Evolutionary conservation across 495 filamentous ascomycete species (phyloP).

Genomic region (Daldinia bambusicola): DNA sequence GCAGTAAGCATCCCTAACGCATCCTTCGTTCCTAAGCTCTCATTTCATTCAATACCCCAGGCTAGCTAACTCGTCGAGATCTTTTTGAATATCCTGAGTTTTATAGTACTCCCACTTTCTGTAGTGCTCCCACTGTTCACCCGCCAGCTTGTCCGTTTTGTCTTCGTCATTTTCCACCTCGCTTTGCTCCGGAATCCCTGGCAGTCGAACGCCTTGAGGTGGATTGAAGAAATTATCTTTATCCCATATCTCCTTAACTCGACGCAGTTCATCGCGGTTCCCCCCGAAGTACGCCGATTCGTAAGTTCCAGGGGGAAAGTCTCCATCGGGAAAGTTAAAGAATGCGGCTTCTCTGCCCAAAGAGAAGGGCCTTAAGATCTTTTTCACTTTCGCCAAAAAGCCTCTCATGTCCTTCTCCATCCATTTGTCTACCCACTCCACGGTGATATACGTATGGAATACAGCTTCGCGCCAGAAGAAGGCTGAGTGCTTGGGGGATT

Average conservation of each 20-base stretch:
- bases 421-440: constrained; percentile 49
- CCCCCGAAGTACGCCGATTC: too few relatives aligned
- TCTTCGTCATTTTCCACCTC: constrained; percentile 7
- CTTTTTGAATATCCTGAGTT: not conserved
- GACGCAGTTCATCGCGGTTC: too few relatives aligned
- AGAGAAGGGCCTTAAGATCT: constrained; percentile 24
- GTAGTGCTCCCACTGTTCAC: constrained; percentile 19
- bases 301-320: too few relatives aligned
- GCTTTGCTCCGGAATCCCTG: not conserved
- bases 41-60: constrained; percentile 3
- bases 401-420: constrained; percentile 40
- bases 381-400: constrained; percentile 38
- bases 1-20: too few relatives aligned
- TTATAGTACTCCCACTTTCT: constrained; percentile 2
- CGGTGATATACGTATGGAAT: constrained; percentile 42
- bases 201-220: constrained; percentile 30
- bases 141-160: constrained; percentile 25
- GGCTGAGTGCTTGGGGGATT: constrained; percentile 18
- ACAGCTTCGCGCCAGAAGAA: constrained; percentile 45
- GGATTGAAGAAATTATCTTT: too few relatives aligned
- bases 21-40: too few relatives aligned
- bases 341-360: too few relatives aligned
- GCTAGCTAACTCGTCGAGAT: not conserved
- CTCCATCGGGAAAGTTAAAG: too few relatives aligned
- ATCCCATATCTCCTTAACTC: too few relatives aligned